Percentiles rank a stretch among this genome's conserved stretches.
Evolutionary conservation across 208 protist genomes (phyloP).

Genomic region (Trypanosoma melophagium): DNA sequence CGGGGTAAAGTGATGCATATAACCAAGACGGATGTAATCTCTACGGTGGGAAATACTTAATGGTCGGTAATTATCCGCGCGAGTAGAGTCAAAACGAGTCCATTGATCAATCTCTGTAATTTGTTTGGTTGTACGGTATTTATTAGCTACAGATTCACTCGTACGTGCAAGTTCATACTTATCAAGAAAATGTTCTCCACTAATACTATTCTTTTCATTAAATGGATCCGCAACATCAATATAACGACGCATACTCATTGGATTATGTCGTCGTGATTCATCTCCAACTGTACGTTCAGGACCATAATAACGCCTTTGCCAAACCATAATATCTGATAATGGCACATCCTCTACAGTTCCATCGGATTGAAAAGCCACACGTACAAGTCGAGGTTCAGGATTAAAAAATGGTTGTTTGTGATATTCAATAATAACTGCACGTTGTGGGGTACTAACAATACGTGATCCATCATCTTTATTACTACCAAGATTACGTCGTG

Average conservation of each 20-base stretch:
- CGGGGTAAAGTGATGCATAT: conserved; percentile 85
- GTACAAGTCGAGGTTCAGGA: conserved; percentile 76
- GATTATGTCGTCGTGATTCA: conserved; percentile 68
- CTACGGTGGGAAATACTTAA: conserved; percentile 82
- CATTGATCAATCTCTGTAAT: conserved; percentile 88
- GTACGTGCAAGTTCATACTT: conserved; percentile 66
- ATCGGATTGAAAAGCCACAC: conserved; percentile 66
- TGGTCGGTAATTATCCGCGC: conserved; percentile 87
- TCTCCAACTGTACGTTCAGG: conserved; percentile 85
- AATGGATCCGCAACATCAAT: conserved; percentile 83
- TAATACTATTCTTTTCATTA: conserved; percentile 47
- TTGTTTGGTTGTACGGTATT: conserved; percentile 80
- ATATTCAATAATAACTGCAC: conserved; percentile 70
- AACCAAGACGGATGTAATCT: conserved; percentile 86
- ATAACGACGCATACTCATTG: conserved; percentile 62
- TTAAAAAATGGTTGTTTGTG: conserved; percentile 83
- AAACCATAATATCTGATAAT: conserved; percentile 75
- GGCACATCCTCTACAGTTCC: conserved; percentile 59
- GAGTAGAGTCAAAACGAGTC: conserved; percentile 59
- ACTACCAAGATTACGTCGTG: conserved; percentile 43
- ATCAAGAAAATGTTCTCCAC: conserved; percentile 81
- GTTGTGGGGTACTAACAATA: conserved; percentile 64
- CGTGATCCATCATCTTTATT: not conserved
- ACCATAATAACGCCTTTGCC: conserved; percentile 81
- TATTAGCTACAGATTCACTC: conserved; percentile 22